These are phyloP conservation scores for Dipodascopsis uninucleata DNA, from an alignment of 805 yeast genomes.

Conservation along the genomic window DNA sequence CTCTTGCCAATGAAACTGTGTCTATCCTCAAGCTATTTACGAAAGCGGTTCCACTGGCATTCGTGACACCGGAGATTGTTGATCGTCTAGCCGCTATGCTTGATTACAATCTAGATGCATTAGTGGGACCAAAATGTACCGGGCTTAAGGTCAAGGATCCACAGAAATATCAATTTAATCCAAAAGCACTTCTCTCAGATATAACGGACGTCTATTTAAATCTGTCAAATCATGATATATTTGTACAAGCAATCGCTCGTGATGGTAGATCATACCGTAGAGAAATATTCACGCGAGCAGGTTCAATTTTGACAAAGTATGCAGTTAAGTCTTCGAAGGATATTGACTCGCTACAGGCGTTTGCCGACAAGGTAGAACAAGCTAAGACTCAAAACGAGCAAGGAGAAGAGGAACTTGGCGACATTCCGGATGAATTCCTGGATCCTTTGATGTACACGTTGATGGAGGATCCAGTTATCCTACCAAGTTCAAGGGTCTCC, in stretches of 20 bases:
- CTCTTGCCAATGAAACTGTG: constrained; percentile 78
- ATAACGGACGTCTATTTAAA: constrained; percentile 74
- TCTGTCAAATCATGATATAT: constrained; percentile 59
- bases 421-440: constrained; percentile 90
- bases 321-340: constrained; percentile 54
- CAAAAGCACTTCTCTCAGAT: constrained; percentile 63
- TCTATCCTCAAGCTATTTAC: constrained; percentile 77
- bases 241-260: constrained; percentile 75
- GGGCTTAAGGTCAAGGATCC: constrained; percentile 83
- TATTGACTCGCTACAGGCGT: constrained; percentile 48
- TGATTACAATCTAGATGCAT: constrained; percentile 82
- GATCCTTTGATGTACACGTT: constrained; percentile 96
- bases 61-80: constrained; percentile 82
- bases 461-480: constrained; percentile 94
- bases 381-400: constrained; percentile 43
- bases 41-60: constrained; percentile 78
- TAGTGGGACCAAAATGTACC: constrained; percentile 93
- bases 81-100: constrained; percentile 95
- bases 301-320: constrained; percentile 55
- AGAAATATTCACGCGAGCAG: constrained; percentile 66
- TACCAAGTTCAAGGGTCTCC: constrained; percentile 79
- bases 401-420: constrained; percentile 74
- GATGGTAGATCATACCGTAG: constrained; percentile 87
- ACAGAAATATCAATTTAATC: constrained; percentile 76
- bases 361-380: constrained; percentile 63